A percentile compares a stretch with the other conserved stretches of the same genome.
These are phyloP conservation scores for Colletotrichum tropicicola DNA, from an alignment of 2,329 filamentous ascomycete genomes.

Conservation along the genomic window DNA sequence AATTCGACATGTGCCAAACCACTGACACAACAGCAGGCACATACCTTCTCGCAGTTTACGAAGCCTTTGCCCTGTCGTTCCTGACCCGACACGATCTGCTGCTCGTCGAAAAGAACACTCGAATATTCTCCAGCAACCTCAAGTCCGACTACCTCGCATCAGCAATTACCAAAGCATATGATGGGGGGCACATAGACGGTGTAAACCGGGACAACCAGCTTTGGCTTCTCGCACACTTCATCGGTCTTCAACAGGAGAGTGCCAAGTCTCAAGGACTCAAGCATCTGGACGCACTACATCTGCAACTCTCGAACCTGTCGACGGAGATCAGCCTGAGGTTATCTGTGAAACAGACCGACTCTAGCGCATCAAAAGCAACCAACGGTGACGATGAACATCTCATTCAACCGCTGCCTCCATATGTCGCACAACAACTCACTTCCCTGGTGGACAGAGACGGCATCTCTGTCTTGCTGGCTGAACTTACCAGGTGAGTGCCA, in stretches of 20 bases:
- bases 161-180: constrained; percentile 49
- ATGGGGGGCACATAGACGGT: constrained; percentile 33
- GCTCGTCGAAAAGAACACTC: constrained; percentile 51
- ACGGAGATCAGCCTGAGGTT: constrained; percentile 59
- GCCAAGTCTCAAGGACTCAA: constrained; percentile 45
- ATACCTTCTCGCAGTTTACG: constrained; percentile 38
- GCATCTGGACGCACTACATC: constrained; percentile 62
- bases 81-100: constrained; percentile 45
- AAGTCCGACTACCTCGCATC: constrained; percentile 50
- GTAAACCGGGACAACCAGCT: constrained; percentile 56
- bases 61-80: constrained; percentile 48
- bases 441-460: constrained; percentile 80
- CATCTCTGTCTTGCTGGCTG: constrained; percentile 68
- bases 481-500: constrained; percentile 22
- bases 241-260: constrained; percentile 60
- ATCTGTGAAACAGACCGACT: constrained; percentile 31
- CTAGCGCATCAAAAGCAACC: constrained; percentile 18
- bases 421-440: constrained; percentile 72
- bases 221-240: constrained; percentile 74
- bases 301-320: constrained; percentile 61
- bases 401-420: constrained; percentile 53
- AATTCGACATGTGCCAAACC: background rate
- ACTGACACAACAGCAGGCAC: background rate
- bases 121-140: constrained; percentile 45
- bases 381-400: constrained; percentile 37